Evolutionary conservation across 169 alveolate genomes (phyloP).

Genomic region (Haemoproteus tartakovskyi): DNA sequence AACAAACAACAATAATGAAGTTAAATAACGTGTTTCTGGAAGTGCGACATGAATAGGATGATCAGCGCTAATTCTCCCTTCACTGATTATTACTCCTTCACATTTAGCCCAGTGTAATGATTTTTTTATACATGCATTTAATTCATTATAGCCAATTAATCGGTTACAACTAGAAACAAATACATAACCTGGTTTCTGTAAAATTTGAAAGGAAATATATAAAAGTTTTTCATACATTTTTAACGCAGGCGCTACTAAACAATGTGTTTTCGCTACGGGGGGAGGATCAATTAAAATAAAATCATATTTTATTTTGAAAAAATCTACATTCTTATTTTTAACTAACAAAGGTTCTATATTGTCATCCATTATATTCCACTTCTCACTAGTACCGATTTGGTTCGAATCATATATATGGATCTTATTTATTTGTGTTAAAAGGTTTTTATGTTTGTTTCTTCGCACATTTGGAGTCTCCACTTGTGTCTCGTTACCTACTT

Average conservation of each 20-base stretch:
- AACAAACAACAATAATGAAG: conserved; percentile 50
- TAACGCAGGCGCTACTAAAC: conserved; percentile 50
- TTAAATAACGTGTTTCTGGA: conserved; percentile 54
- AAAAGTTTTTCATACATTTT: conserved; percentile 64
- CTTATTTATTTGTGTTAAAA: conserved; percentile 39
- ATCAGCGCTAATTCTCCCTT: conserved; percentile 55
- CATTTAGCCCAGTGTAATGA: conserved; percentile 62
- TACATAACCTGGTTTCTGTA: conserved; percentile 62
- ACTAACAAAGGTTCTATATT: conserved; percentile 39
- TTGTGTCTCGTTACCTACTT: neutral
- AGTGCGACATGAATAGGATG: conserved; percentile 62
- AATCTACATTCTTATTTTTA: conserved; percentile 26
- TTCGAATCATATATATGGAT: conserved; percentile 35
- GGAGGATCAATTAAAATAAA: conserved; percentile 65
- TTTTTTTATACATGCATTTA: conserved; percentile 27
- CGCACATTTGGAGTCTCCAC: neutral
- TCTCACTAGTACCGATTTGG: neutral
- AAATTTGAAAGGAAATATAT: conserved; percentile 39
- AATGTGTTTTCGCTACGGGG: conserved; percentile 46
- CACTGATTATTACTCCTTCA: conserved; percentile 58
- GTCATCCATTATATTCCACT: too few relatives aligned
- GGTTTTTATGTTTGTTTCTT: conserved; percentile 1
- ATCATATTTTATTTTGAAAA: conserved; percentile 63
- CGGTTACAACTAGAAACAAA: conserved; percentile 66
- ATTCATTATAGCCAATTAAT: conserved; percentile 44